Percentiles rank a stretch among this genome's conserved stretches.
Evolutionary conservation across 768 basidiomycete genomes (phyloP).

Genomic region (Boletus sp.): DNA sequence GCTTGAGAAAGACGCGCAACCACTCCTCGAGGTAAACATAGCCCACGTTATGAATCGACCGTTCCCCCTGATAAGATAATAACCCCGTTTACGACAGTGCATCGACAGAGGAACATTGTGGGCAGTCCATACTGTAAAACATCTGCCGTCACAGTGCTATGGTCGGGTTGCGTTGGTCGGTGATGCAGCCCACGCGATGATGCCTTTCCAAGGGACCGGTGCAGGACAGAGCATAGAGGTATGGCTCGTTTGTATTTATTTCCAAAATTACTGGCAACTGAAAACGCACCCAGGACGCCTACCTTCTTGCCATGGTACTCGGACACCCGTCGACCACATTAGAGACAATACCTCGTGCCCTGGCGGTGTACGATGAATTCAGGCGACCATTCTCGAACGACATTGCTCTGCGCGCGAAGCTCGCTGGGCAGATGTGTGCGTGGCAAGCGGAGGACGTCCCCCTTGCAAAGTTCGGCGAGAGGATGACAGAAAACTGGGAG

Average conservation of each 20-base stretch:
- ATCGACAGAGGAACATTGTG: slow-evolving; percentile 53
- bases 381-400: slow-evolving; percentile 45
- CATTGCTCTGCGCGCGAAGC: slow-evolving; percentile 29
- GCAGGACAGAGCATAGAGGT: slow-evolving; percentile 46
- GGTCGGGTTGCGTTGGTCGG: slow-evolving; percentile 50
- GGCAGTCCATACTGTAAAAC: slow-evolving; percentile 60
- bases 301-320: slow-evolving; percentile 38
- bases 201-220: slow-evolving; percentile 45
- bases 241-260: neutral
- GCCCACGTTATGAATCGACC: slow-evolving; percentile 4
- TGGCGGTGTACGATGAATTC: slow-evolving; percentile 49
- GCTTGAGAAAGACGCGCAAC: slow-evolving; percentile 63
- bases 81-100: slow-evolving; percentile 39
- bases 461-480: slow-evolving; percentile 39
- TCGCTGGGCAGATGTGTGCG: slow-evolving; percentile 13
- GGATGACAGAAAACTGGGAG: slow-evolving; percentile 53
- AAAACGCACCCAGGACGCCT: slow-evolving; percentile 32
- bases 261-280: neutral
- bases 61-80: slow-evolving; percentile 6
- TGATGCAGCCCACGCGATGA: slow-evolving; percentile 44
- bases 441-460: slow-evolving; percentile 23
- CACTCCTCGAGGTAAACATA: slow-evolving; percentile 47
- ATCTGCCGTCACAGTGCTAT: slow-evolving; percentile 50
- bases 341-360: slow-evolving; percentile 39
- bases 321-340: slow-evolving; percentile 38